phyloP scores from a whole-genome alignment of 1,284 basidiomycete species.

The Ganoderma resinaceum region DNA sequence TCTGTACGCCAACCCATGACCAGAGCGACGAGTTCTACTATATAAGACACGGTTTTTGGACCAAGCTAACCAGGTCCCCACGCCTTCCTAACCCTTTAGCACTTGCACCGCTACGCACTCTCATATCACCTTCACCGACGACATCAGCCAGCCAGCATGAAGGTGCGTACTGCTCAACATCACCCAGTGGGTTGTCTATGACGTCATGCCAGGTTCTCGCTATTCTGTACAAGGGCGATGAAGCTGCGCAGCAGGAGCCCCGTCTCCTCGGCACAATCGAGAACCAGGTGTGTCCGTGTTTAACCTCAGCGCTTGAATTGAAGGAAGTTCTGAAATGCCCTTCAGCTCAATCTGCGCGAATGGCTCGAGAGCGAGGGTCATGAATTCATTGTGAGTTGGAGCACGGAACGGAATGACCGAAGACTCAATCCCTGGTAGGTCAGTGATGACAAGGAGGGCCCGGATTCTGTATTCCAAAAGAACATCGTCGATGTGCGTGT shows the following conservation, averaged over 20 bases:
- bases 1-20: conserved; percentile 24
- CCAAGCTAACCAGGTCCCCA: conserved; percentile 25
- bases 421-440: conserved; percentile 54
- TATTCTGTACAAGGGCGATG: conserved; percentile 79
- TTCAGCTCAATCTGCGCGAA: conserved; percentile 72
- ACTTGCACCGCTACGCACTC: conserved; percentile 18
- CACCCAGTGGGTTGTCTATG: conserved; percentile 5
- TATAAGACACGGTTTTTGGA: conserved; percentile 29
- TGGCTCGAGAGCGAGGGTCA: conserved; percentile 83
- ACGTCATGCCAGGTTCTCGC: conserved; percentile 69
- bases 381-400: conserved; percentile 66
- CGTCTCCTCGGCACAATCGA: conserved; percentile 90
- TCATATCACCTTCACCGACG: conserved; percentile 14
- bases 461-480: conserved; percentile 87
- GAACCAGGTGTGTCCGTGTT: conserved; percentile 68
- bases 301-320: not conserved
- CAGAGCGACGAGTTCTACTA: conserved; percentile 23
- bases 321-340: not conserved
- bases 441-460: conserved; percentile 88
- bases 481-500: conserved; percentile 80
- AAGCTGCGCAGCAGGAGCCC: conserved; percentile 81
- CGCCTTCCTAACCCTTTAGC: conserved; percentile 29
- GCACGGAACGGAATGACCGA: conserved; percentile 16
- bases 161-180: conserved; percentile 25
- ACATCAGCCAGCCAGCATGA: conserved; percentile 30